Conservation (phyloP, 2,329 filamentous ascomycete species). For the Chrysoporthe austroafricana region DNA sequence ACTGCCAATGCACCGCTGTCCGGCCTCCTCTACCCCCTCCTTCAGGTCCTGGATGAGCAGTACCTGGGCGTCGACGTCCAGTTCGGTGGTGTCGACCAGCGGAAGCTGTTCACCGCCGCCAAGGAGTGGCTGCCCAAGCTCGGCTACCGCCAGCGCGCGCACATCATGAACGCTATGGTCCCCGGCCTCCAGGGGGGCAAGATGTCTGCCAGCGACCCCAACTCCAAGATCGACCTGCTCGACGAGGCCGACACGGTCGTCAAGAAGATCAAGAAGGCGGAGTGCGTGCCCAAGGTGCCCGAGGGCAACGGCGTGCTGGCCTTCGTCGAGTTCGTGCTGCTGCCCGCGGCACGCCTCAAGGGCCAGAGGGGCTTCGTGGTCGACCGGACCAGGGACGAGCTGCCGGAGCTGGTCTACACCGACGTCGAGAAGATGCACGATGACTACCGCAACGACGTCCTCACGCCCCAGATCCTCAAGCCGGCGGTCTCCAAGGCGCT, state of each 20-base stretch:
- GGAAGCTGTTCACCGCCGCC: slow-evolving; percentile 86
- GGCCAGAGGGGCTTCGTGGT: slow-evolving; percentile 69
- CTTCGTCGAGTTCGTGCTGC: slow-evolving; percentile 84
- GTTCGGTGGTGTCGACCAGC: slow-evolving; percentile 82
- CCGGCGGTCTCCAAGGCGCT: slow-evolving; percentile 78
- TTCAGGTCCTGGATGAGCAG: slow-evolving; percentile 91
- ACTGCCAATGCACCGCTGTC: slow-evolving; percentile 73
- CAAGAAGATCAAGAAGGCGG: slow-evolving; percentile 86
- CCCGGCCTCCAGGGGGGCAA: slow-evolving; percentile 80
- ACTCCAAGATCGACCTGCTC: slow-evolving; percentile 93
- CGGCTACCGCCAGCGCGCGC: slow-evolving; percentile 76
- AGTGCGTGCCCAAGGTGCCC: slow-evolving; percentile 73
- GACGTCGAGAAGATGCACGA: slow-evolving; percentile 72
- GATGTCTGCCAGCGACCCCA: slow-evolving; percentile 70
- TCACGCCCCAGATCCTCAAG: slow-evolving; percentile 88
- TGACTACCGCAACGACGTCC: slow-evolving; percentile 79
- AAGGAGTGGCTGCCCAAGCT: slow-evolving; percentile 84
- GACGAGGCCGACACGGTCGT: slow-evolving; percentile 74
- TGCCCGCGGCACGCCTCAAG: slow-evolving; percentile 73
- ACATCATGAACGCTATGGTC: slow-evolving; percentile 72
- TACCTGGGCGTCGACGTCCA: slow-evolving; percentile 87
- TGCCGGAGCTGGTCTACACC: slow-evolving; percentile 80
- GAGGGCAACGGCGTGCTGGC: slow-evolving; percentile 87
- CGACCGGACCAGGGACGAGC: slow-evolving; percentile 63
- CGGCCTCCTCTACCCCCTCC: slow-evolving; percentile 79